Evolutionary conservation across 108 stramenopile genomes (phyloP), one percentile per base, ranked within the genome.

Genomic region (Cyclostephanos tholiformis): DNA sequence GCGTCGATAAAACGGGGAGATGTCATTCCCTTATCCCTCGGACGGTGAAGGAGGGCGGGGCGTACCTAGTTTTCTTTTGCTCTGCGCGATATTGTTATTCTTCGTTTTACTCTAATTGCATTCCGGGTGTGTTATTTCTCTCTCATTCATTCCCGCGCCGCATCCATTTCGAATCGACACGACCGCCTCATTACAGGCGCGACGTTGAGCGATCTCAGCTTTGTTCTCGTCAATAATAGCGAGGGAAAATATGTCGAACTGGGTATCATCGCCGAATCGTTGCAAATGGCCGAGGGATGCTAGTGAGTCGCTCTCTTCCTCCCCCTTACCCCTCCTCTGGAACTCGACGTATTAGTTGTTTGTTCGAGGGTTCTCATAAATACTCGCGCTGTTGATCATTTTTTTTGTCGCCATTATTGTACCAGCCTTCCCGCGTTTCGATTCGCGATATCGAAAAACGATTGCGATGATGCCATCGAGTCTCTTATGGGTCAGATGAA

Each of bases 191-290:
- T n/a, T 1, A 17, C 3, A 39, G 84, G 86, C 70, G 86, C 86
- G 6, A 68, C 76, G 13, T 71, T 87, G 30, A 76, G 78, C 13
- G 59, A 67, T 41, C 56, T 83, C 20, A 62, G 61, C 19, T 74
- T 84, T 38, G 74, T 87, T 0, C 61, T 84, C 43, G 82, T 71
- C 46, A 53, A 67, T 17, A 65, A 51, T 11, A 48, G 29, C 1
- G 27, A 16, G 12, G 53, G 32, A 10, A 49, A 50, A 56, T 38
- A 48, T 71, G 32, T 70, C 61, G 35, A 74, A 27, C 51, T 89
- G 64, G 88, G 88, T 13, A 57, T 89, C 7, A 29, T 89, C 46
- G 78, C 82, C 30, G 71, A 87, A 64, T 69, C 72, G 1, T 63
- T 89, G 41, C 88, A 89, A 55, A 52, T 55, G 41, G 75, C 76